phyloP scores from a whole-genome alignment of 495 filamentous ascomycete genomes.

The Aspergillus incahuasiensis region DNA sequence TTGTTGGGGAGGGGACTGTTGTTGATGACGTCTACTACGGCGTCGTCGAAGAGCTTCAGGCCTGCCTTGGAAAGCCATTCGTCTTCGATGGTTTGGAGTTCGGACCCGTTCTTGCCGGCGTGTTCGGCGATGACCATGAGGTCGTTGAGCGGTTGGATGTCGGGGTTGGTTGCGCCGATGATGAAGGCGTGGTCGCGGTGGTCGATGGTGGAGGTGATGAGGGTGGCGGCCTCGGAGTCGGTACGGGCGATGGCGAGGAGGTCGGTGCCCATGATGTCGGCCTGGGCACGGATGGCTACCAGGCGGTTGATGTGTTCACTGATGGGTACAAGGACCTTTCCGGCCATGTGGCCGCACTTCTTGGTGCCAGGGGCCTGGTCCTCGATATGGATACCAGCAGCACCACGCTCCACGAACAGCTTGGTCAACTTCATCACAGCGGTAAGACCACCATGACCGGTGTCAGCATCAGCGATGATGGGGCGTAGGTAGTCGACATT shows the following conservation, averaged over 20 bases:
- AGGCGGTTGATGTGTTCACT: constrained; percentile 98
- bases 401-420: constrained; percentile 94
- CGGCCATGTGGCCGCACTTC: constrained; percentile 99
- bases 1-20: constrained; percentile 61
- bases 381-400: constrained; percentile 97
- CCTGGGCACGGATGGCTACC: constrained; percentile 93
- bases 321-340: constrained; percentile 96
- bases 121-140: constrained; percentile 85
- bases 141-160: constrained; percentile 78
- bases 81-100: constrained; percentile 91
- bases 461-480: constrained; percentile 96
- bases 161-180: constrained; percentile 80
- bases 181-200: constrained; percentile 92
- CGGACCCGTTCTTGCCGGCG: constrained; percentile 71
- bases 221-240: constrained; percentile 94
- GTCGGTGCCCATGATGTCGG: constrained; percentile 96
- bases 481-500: constrained; percentile 93
- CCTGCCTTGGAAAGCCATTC: constrained; percentile 76
- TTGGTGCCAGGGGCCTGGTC: constrained; percentile 98
- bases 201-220: constrained; percentile 96
- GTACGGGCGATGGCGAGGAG: constrained; percentile 89
- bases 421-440: constrained; percentile 99
- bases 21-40: constrained; percentile 78
- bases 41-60: constrained; percentile 87
- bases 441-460: constrained; percentile 93